Conservation (phyloP, 208 protist genomes). For the Naegleria lovaniensis region DNA sequence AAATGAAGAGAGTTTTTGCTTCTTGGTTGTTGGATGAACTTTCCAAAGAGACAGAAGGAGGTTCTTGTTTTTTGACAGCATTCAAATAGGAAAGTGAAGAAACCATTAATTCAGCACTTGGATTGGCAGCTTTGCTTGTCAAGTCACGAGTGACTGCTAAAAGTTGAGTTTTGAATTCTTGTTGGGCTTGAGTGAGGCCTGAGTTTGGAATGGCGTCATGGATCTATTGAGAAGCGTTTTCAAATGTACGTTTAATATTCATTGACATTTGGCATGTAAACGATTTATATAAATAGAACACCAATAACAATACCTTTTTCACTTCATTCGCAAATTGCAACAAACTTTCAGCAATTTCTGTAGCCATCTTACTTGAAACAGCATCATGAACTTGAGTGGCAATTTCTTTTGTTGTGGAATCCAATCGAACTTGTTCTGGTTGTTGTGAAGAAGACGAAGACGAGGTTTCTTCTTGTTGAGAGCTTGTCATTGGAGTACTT, state of each 20-base stretch:
- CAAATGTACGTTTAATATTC: too few relatives aligned
- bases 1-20: not conserved
- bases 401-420: not conserved
- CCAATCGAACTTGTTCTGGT: not conserved
- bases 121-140: not conserved
- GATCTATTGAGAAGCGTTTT: too few relatives aligned
- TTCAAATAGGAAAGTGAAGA: not conserved
- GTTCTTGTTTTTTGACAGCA: not conserved
- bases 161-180: not conserved
- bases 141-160: not conserved
- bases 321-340: not conserved
- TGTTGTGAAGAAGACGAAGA: not conserved
- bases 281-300: too few relatives aligned
- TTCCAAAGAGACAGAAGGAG: too few relatives aligned
- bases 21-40: too few relatives aligned
- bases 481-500: not conserved
- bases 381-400: not conserved
- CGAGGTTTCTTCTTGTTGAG: not conserved
- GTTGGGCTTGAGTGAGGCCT: not conserved
- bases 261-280: too few relatives aligned
- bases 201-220: not conserved
- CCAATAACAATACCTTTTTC: too few relatives aligned
- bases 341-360: not conserved
- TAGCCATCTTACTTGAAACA: not conserved
- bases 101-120: not conserved